A percentile compares a stretch with the other conserved stretches of the same genome.
Evolutionary conservation across 208 protist genomes (phyloP).

Genomic region (Phytomonas francai): DNA sequence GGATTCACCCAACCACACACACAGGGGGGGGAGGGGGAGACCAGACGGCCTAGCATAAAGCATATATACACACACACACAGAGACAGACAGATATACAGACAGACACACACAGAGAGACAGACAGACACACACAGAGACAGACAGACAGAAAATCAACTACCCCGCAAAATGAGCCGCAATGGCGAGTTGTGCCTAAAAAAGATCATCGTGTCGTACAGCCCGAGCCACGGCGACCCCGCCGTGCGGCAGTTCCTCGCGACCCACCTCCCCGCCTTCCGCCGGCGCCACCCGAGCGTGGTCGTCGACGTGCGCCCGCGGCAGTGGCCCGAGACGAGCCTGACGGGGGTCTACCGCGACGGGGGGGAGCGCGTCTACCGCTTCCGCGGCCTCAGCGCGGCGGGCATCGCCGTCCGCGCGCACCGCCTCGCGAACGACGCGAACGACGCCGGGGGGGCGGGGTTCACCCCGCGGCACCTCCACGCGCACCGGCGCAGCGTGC

Average conservation of each 20-base stretch:
- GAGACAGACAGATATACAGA: no score
- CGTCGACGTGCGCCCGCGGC: constrained; percentile 67
- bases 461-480: constrained; percentile 61
- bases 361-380: constrained; percentile 51
- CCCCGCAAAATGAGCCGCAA: constrained; percentile 84
- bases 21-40: no score
- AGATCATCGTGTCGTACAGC: constrained; percentile 79
- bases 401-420: constrained; percentile 66
- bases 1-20: no score
- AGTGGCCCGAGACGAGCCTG: constrained; percentile 67
- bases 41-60: no score
- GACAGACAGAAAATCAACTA: no score
- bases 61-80: no score
- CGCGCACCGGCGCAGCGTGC: constrained; percentile 55
- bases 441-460: constrained; percentile 52
- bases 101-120: no score
- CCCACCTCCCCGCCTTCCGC: constrained; percentile 63
- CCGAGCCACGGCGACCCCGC: constrained; percentile 52
- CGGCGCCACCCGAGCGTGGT: constrained; percentile 60
- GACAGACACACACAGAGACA: no score
- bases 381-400: constrained; percentile 55
- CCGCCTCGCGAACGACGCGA: constrained; percentile 66
- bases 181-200: constrained; percentile 68
- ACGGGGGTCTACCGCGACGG: constrained; percentile 84
- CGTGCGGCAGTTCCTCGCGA: constrained; percentile 70